Evolutionary conservation across 73 alveolate species (phyloP).

Genomic region (Tetrahymena thermophila): DNA sequence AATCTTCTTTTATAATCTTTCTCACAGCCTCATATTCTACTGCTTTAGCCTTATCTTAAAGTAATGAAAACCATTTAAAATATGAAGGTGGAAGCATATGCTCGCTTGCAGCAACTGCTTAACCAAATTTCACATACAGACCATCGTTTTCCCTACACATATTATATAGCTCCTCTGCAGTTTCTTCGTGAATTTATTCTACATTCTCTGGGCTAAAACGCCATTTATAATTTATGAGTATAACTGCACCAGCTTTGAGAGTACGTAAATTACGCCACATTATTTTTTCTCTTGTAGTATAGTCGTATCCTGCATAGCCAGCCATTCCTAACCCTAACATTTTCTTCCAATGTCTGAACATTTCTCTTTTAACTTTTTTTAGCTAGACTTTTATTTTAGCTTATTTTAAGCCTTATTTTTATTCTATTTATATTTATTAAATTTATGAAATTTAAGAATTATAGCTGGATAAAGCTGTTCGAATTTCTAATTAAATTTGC

Average conservation of each 20-base stretch:
- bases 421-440: neutral
- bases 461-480: neutral
- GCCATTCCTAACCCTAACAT: neutral
- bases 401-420: neutral
- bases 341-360: neutral
- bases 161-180: conserved; percentile 35
- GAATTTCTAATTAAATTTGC: neutral
- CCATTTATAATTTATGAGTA: conserved; percentile 13
- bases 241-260: conserved; percentile 18
- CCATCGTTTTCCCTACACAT: conserved; percentile 47
- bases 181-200: conserved; percentile 38
- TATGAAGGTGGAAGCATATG: conserved; percentile 43
- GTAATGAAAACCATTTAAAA: conserved; percentile 32
- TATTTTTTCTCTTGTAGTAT: neutral
- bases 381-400: neutral
- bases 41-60: conserved; percentile 39
- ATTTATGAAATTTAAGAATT: neutral
- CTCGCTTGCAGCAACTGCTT: conserved; percentile 51
- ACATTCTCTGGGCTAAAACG: conserved; percentile 29
- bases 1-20: conserved; percentile 42
- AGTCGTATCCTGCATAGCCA: neutral
- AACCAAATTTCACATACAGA: conserved; percentile 50
- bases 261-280: conserved; percentile 25
- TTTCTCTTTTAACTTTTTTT: neutral
- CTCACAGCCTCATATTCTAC: conserved; percentile 16